Percentiles rank a stretch among this genome's conserved stretches.
Evolutionary conservation across 345 rosid species (phyloP).

Genomic region (Theobroma cacao): DNA sequence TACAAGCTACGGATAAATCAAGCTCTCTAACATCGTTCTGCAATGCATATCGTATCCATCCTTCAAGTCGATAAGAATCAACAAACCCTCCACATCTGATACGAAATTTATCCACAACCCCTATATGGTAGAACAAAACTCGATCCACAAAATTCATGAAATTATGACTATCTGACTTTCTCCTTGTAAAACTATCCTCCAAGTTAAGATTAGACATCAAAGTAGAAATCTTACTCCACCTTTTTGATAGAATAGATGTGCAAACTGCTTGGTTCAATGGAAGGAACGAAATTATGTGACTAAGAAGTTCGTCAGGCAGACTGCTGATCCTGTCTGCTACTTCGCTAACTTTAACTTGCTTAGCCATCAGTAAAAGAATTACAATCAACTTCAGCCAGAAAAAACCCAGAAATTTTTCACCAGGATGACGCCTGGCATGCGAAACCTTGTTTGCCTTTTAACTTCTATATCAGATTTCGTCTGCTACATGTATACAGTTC

Average conservation of each 20-base stretch:
- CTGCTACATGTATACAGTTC: no score
- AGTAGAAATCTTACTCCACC: neutral
- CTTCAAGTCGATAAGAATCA: neutral
- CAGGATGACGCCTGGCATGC: no score
- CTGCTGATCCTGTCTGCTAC: neutral
- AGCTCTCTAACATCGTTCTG: neutral
- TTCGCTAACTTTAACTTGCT: neutral
- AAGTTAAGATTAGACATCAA: neutral
- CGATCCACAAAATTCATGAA: neutral
- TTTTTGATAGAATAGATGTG: neutral
- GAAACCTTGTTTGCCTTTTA: no score
- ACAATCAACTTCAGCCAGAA: no score
- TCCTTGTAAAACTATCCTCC: no score
- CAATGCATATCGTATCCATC: neutral
- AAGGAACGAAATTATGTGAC: neutral
- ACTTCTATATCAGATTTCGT: no score
- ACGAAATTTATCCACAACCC: neutral
- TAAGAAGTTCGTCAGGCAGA: neutral
- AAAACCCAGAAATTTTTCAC: no score
- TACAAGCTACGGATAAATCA: neutral
- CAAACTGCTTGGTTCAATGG: neutral
- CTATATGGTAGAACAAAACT: neutral
- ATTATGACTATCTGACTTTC: neutral
- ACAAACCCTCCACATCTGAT: neutral
- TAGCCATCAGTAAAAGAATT: neutral